phyloP scores from a whole-genome alignment of 2,329 filamentous ascomycete species.

The Neofusicoccum kwambonambiense region DNA sequence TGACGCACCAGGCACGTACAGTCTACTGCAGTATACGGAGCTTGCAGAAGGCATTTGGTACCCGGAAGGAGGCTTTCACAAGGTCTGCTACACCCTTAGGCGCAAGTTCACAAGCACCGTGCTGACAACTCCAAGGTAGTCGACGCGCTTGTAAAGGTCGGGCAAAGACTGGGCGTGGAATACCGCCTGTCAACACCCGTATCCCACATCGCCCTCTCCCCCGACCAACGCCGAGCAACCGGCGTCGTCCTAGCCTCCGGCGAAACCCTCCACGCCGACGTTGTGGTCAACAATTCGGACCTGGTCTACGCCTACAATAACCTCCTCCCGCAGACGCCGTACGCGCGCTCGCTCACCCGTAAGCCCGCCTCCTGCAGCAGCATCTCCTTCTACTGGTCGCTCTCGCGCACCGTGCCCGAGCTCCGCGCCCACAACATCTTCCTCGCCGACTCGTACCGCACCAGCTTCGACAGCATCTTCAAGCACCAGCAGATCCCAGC shows the following conservation, averaged over 20 bases:
- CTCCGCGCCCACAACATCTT: constrained; percentile 75
- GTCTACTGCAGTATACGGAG: constrained; percentile 72
- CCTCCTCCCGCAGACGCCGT: constrained; percentile 57
- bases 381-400: constrained; percentile 75
- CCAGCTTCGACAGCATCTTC: constrained; percentile 76
- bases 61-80: constrained; percentile 68
- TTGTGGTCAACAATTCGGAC: constrained; percentile 71
- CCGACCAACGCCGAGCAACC: constrained; percentile 53
- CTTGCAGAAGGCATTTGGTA: constrained; percentile 76
- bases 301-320: constrained; percentile 73
- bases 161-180: constrained; percentile 60
- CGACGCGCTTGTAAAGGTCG: constrained; percentile 62
- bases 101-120: not conserved
- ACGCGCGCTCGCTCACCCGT: constrained; percentile 44
- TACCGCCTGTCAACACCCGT: constrained; percentile 63
- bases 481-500: constrained; percentile 64
- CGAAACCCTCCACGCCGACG: constrained; percentile 60
- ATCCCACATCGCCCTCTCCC: constrained; percentile 52
- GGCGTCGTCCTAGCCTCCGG: constrained; percentile 62
- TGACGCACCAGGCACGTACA: constrained; percentile 73
- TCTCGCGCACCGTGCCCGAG: constrained; percentile 60
- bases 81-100: constrained; percentile 37
- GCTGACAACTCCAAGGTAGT: constrained; percentile 42
- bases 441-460: constrained; percentile 68
- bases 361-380: constrained; percentile 66